Evolutionary conservation across 345 rosid genomes (phyloP).

Genomic region (Euphorbia lathyris): DNA sequence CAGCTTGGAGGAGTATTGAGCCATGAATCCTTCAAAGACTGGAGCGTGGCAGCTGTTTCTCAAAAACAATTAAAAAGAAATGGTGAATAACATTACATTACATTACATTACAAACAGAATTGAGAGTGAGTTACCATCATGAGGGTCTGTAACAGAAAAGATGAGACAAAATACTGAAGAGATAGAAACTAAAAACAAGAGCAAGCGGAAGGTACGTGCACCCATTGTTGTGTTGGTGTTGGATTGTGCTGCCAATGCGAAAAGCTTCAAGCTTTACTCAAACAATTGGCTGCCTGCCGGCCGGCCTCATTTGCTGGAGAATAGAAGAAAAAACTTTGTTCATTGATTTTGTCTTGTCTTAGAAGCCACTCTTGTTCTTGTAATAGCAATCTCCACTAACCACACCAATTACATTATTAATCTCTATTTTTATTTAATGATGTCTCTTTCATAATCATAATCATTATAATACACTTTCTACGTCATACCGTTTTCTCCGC

Average conservation of each 20-base stretch:
- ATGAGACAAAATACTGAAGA: constrained; percentile 22
- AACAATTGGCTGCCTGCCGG: neutral
- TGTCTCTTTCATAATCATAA: constrained; percentile 15
- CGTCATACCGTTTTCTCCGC: constrained; percentile 17
- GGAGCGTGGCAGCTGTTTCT: constrained; percentile 58
- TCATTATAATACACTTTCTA: constrained; percentile 7
- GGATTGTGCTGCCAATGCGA: neutral
- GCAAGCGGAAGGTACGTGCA: constrained; percentile 24
- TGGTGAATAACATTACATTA: neutral
- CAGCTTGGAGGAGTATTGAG: constrained; percentile 73
- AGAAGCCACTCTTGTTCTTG: constrained; percentile 23
- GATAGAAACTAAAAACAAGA: constrained; percentile 33
- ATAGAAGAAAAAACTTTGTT: no score
- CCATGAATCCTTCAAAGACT: constrained; percentile 75
- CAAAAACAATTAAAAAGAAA: neutral
- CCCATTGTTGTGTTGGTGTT: neutral
- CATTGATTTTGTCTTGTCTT: constrained; percentile 31
- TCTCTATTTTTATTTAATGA: neutral
- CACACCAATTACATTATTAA: constrained; percentile 6
- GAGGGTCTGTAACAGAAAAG: constrained; percentile 54
- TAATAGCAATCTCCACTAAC: constrained; percentile 18
- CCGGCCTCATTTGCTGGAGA: constrained; percentile 8
- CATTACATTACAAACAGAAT: no score
- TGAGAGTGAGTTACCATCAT: constrained; percentile 48
- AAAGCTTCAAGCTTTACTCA: neutral